Conservation (phyloP, 2,329 filamentous ascomycete genomes). For the Hypomyces rosellus region DNA sequence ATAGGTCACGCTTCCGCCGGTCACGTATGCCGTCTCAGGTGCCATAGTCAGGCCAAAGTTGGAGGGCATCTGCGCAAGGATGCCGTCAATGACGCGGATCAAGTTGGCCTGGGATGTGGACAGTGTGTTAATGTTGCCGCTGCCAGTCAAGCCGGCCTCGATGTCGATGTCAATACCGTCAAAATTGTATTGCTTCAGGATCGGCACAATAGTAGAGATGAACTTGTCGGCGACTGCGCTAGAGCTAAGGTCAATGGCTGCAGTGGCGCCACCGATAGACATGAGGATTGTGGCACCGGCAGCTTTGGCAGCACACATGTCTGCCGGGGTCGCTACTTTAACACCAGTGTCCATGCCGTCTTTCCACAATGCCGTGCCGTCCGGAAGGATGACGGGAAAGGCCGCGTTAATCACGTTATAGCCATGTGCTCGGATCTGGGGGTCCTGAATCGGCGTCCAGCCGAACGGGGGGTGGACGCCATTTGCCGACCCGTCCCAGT, state of each 20-base stretch:
- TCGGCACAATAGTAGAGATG: slow-evolving; percentile 28
- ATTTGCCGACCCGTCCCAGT: slow-evolving; percentile 29
- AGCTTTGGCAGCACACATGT: slow-evolving; percentile 29
- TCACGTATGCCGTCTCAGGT: slow-evolving; percentile 31
- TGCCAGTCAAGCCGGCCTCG: slow-evolving; percentile 25
- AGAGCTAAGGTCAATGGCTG: slow-evolving; percentile 26
- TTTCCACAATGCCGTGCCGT: slow-evolving; percentile 27
- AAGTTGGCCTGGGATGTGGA: slow-evolving; percentile 28
- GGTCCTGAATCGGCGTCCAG: slow-evolving; percentile 27
- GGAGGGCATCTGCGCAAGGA: slow-evolving; percentile 44
- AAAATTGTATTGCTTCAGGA: slow-evolving; percentile 30
- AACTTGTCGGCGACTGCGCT: slow-evolving; percentile 28
- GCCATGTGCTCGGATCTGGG: slow-evolving; percentile 23
- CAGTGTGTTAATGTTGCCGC: slow-evolving; percentile 23
- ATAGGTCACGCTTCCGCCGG: slow-evolving; percentile 25
- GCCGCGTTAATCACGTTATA: slow-evolving; percentile 31
- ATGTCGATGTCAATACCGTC: slow-evolving; percentile 33
- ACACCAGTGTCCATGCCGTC: slow-evolving; percentile 28
- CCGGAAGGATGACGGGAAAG: slow-evolving; percentile 28
- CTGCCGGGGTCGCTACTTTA: slow-evolving; percentile 24
- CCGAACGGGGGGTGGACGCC: slow-evolving; percentile 28
- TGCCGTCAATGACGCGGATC: slow-evolving; percentile 30
- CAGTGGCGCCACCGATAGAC: slow-evolving; percentile 30
- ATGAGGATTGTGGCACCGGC: slow-evolving; percentile 27
- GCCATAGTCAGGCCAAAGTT: slow-evolving; percentile 52